Percentiles rank a stretch among this genome's conserved stretches.
These are phyloP conservation scores for Cystoderma amianthinum DNA, from an alignment of 768 basidiomycete genomes.

Conservation along the genomic window DNA sequence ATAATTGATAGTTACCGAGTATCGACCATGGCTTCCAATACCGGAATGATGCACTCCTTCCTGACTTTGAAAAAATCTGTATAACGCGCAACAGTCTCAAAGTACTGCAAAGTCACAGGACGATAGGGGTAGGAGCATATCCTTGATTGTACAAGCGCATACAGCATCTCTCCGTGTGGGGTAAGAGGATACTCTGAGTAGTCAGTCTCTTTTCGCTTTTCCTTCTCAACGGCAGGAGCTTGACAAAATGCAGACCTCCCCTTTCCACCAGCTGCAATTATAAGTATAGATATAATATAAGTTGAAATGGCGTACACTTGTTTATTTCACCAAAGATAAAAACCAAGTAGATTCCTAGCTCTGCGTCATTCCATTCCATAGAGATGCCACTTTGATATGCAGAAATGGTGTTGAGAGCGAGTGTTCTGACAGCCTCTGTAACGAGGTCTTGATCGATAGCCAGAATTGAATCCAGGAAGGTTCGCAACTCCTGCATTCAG, in stretches of 20 bases:
- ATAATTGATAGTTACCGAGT: slow-evolving; percentile 44
- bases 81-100: slow-evolving; percentile 89
- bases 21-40: slow-evolving; percentile 86
- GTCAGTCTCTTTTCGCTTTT: slow-evolving; percentile 58
- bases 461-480: slow-evolving; percentile 81
- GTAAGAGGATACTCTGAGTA: slow-evolving; percentile 83
- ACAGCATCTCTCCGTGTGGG: slow-evolving; percentile 83
- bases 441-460: slow-evolving; percentile 84
- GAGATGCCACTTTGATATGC: slow-evolving; percentile 55
- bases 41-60: slow-evolving; percentile 80
- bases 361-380: slow-evolving; percentile 88
- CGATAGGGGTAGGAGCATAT: slow-evolving; percentile 80
- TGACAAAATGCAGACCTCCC: slow-evolving; percentile 86
- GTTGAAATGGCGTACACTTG: slow-evolving; percentile 53
- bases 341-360: slow-evolving; percentile 88
- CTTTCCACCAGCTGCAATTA: slow-evolving; percentile 53
- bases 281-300: slow-evolving; percentile 2
- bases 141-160: slow-evolving; percentile 76
- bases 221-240: slow-evolving; percentile 61
- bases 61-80: slow-evolving; percentile 95
- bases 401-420: slow-evolving; percentile 71
- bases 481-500: slow-evolving; percentile 64
- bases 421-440: slow-evolving; percentile 63
- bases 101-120: slow-evolving; percentile 83
- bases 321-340: slow-evolving; percentile 92